Evolutionary conservation across 202 grass and related monocot genomes (phyloP).

Genomic region (Elaeis oleifera): DNA sequence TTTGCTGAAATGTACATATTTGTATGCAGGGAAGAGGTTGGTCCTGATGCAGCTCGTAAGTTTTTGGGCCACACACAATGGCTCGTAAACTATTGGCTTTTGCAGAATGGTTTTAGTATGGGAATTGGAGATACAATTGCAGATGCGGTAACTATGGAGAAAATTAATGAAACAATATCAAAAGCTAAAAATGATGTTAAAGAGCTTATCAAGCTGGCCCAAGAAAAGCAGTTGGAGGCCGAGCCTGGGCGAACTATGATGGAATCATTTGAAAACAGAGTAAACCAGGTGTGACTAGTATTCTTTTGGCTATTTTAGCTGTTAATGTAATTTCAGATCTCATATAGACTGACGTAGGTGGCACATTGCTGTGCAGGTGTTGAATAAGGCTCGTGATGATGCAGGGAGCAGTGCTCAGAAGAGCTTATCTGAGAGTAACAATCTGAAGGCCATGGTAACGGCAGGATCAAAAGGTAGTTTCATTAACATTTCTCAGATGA

Average conservation of each 20-base stretch:
- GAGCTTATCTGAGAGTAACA: constrained; percentile 95
- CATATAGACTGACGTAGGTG: constrained; percentile 4
- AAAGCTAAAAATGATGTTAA: constrained; percentile 89
- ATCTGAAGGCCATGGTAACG: constrained; percentile 96
- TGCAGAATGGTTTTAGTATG: constrained; percentile 91
- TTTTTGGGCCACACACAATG: constrained; percentile 95
- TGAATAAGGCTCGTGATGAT: constrained; percentile 98
- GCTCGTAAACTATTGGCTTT: constrained; percentile 94
- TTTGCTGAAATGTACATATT: constrained; percentile 16
- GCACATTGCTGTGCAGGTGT: constrained; percentile 41
- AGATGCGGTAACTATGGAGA: constrained; percentile 82
- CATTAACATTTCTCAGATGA: constrained; percentile 98
- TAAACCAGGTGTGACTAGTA: constrained; percentile 64
- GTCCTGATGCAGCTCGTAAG: constrained; percentile 82
- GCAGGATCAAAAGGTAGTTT: constrained; percentile 92
- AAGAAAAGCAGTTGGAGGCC: constrained; percentile 60
- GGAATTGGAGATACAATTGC: constrained; percentile 97
- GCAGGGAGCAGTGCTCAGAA: constrained; percentile 94
- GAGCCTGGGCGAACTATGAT: constrained; percentile 92
- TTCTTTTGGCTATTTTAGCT: too few species aligned
- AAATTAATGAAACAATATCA: constrained; percentile 71
- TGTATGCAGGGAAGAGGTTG: constrained; percentile 80
- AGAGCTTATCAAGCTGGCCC: constrained; percentile 64
- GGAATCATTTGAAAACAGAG: constrained; percentile 92
- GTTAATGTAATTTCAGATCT: neutral